Evolutionary conservation across 768 basidiomycete species (phyloP).

Genomic region (Lactarius hengduanensis): DNA sequence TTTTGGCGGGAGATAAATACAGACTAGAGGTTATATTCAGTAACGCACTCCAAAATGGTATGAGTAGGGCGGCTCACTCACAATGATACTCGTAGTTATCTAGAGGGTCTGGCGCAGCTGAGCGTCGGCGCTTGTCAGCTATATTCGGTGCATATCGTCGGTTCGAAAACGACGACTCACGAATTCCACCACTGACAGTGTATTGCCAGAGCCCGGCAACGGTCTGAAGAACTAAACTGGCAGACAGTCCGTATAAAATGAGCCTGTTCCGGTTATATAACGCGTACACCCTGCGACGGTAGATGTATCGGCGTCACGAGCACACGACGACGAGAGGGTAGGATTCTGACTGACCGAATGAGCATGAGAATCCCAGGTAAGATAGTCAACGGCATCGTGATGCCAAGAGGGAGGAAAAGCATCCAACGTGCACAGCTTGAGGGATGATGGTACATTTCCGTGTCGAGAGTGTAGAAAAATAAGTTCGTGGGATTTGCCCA

Average conservation of each 20-base stretch:
- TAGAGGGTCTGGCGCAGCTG: constrained; percentile 26
- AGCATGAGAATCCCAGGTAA: constrained; percentile 28
- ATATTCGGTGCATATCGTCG: neutral
- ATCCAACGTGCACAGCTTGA: constrained; percentile 27
- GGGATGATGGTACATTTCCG: neutral
- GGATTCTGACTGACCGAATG: constrained; percentile 20
- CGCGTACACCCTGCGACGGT: constrained; percentile 25
- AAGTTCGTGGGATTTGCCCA: neutral
- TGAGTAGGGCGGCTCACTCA: constrained; percentile 7
- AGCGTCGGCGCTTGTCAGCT: neutral
- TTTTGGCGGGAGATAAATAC: constrained; percentile 26
- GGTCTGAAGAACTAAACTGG: constrained; percentile 19
- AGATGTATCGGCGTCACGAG: neutral
- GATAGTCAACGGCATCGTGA: constrained; percentile 24
- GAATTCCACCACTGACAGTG: constrained; percentile 17
- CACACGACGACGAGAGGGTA: neutral
- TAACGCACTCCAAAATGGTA: neutral
- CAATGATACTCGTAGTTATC: constrained; percentile 29
- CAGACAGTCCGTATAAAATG: constrained; percentile 19
- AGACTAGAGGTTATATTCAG: constrained; percentile 20
- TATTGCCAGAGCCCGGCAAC: constrained; percentile 27
- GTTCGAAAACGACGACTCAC: constrained; percentile 8
- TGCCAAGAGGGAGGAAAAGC: constrained; percentile 26
- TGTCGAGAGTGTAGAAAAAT: neutral
- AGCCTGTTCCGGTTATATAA: constrained; percentile 27